Base-by-base conservation (phyloP, 202 grass and related monocot genomes). In the Cymbopogon flexuosus region DNA sequence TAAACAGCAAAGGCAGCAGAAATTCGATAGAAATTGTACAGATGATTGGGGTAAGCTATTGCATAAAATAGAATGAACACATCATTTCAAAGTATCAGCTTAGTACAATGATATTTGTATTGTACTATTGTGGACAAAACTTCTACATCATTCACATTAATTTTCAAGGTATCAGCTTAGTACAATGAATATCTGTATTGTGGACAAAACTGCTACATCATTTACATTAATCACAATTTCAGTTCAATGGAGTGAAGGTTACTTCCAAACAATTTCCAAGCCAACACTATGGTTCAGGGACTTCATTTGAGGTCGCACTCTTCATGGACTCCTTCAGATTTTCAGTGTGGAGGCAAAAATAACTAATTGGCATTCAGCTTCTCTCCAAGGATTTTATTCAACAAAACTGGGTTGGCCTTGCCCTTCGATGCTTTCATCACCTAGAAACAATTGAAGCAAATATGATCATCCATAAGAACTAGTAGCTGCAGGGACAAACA, bases 371-470 rank as follows among this genome's bases (percentile, higher is more conserved):
- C 84, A 75, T 93, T 88, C 14, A 98, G 72, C 73, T 98, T 98
- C 58, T 93, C 92, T 2, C 46, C 59, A 3, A 98, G 90, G 30
- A 98, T 93, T 84, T 98, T 94, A 63, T 90, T 94, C 78, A 98
- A 76, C 80, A 94, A 69, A 74, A 89, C 84, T 59, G 95, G 95
- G 29, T 92, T 98, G 12, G 95, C 95, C 75, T 98, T 98, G 45
- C 95, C 92, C 88, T 94, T 98, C 0, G 95, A 98, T 81, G 86
- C 90, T 81, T 98, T 98, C 95, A 98, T 98, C 72, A 93, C 92
- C 95, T 98, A 56, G 46, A 86, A 73, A 30, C 73, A 72, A 61
- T 73, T 58, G 23, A 36, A 18, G 76, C 2, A 78, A 68, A 36
- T 35, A 56, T 56, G 1, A 73, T 62, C 29, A 51, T 11, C 0